A percentile compares a stretch with the other conserved stretches of the same genome.
phyloP scores from a whole-genome alignment of 2,329 filamentous ascomycete genomes.

The Orbilia brochopaga region DNA sequence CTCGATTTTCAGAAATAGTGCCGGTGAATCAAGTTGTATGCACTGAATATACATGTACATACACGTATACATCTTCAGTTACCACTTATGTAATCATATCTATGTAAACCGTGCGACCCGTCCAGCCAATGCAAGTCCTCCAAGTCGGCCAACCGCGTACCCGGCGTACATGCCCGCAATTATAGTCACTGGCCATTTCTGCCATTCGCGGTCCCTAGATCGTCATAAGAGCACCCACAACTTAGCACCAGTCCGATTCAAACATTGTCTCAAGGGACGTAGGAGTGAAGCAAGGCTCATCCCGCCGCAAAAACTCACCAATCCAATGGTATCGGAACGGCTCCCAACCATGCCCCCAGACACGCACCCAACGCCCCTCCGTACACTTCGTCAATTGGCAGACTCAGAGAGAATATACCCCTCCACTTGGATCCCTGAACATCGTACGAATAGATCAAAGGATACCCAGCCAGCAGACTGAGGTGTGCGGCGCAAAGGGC shows the following conservation, averaged over 20 bases:
- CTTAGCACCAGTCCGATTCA: slow-evolving; percentile 14
- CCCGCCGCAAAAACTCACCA: slow-evolving; percentile 65
- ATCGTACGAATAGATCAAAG: slow-evolving; percentile 84
- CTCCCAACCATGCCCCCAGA: slow-evolving; percentile 88
- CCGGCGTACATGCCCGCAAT: slow-evolving; percentile 81
- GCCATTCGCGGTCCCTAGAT: slow-evolving; percentile 87
- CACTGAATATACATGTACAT: not conserved
- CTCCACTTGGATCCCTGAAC: slow-evolving; percentile 74
- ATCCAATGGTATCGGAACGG: slow-evolving; percentile 92
- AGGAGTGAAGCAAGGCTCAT: slow-evolving; percentile 11
- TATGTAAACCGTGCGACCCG: slow-evolving; percentile 51
- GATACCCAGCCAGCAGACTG: slow-evolving; percentile 76
- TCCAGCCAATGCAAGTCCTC: slow-evolving; percentile 63
- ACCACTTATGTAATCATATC: not conserved
- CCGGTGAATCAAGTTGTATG: not conserved
- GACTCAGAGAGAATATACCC: slow-evolving; percentile 70
- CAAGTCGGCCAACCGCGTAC: slow-evolving; percentile 71
- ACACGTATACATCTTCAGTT: not conserved
- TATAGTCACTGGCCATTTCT: slow-evolving; percentile 95
- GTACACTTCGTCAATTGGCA: slow-evolving; percentile 82
- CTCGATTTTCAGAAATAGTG: too few relatives aligned
- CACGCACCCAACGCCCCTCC: slow-evolving; percentile 79
- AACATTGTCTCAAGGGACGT: not conserved
- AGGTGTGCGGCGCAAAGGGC: slow-evolving; percentile 81
- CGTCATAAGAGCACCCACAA: slow-evolving; percentile 13